Evolutionary conservation across 768 basidiomycete species (phyloP).

Genomic region (Rhizopogon vesiculosus): DNA sequence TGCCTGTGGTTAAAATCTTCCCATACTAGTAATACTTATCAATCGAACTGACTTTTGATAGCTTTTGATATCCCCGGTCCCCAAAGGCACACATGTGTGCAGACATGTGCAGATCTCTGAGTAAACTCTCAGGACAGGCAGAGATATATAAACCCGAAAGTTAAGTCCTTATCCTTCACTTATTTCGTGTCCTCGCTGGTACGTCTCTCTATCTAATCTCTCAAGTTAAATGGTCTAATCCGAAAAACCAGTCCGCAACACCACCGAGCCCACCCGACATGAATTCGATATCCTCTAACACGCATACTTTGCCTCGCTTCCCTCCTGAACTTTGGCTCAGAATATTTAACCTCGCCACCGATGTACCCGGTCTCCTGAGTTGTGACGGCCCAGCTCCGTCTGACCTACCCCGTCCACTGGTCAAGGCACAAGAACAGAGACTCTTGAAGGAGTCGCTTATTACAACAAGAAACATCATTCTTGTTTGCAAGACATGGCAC

Average conservation of each 20-base stretch:
- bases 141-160: conserved; percentile 6
- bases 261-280: conserved; percentile 2
- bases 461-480: conserved; percentile 16
- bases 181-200: neutral
- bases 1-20: too few species aligned
- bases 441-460: conserved; percentile 16
- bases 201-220: neutral
- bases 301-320: conserved; percentile 4
- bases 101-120: neutral
- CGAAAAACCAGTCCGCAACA: neutral
- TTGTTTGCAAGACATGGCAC: conserved; percentile 22
- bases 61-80: neutral
- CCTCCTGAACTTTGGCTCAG: conserved; percentile 26
- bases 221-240: neutral
- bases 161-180: conserved; percentile 1
- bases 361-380: conserved; percentile 8
- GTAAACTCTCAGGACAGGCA: conserved; percentile 11
- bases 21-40: too few species aligned
- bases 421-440: conserved; percentile 11
- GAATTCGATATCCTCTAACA: conserved; percentile 1
- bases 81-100: neutral
- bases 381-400: conserved; percentile 6
- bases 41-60: too few species aligned
- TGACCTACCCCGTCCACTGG: conserved; percentile 16
- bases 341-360: conserved; percentile 18